Evolutionary conservation across 106 monocot species (phyloP).

Genomic region (Acorus gramineus): DNA sequence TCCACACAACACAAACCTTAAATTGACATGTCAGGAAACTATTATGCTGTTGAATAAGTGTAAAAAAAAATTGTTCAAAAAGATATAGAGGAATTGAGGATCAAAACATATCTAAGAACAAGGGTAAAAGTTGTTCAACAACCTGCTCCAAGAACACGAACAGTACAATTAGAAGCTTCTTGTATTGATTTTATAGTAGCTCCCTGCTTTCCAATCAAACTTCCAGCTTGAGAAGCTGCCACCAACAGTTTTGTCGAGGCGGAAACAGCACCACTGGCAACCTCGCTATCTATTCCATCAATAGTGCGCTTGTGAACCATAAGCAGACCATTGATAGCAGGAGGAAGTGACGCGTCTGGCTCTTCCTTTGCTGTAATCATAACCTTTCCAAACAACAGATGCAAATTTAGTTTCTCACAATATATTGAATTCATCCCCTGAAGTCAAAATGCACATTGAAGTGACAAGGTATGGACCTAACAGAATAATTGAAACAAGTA

Average conservation of each 20-base stretch:
- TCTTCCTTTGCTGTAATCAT: conserved; percentile 91
- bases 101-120: background rate
- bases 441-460: no score
- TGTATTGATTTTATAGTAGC: conserved; percentile 87
- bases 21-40: no score
- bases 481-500: no score
- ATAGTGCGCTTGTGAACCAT: conserved; percentile 66
- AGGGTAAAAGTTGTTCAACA: background rate
- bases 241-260: conserved; percentile 60
- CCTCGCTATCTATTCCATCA: conserved; percentile 63
- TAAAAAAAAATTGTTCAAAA: background rate
- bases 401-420: no score
- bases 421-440: no score
- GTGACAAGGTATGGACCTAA: no score
- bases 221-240: conserved; percentile 72
- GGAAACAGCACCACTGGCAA: conserved; percentile 21
- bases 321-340: conserved; percentile 89
- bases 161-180: conserved; percentile 51
- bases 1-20: no score
- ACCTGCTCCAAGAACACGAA: conserved; percentile 71
- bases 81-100: no score
- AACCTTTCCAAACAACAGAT: conserved; percentile 35
- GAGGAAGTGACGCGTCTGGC: conserved; percentile 52
- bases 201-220: conserved; percentile 88
- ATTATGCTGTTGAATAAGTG: no score